Evolutionary conservation across 1,139 yeast genomes (phyloP), one percentile per base, ranked within the genome.

Genomic region (Geotrichum restrictum): DNA sequence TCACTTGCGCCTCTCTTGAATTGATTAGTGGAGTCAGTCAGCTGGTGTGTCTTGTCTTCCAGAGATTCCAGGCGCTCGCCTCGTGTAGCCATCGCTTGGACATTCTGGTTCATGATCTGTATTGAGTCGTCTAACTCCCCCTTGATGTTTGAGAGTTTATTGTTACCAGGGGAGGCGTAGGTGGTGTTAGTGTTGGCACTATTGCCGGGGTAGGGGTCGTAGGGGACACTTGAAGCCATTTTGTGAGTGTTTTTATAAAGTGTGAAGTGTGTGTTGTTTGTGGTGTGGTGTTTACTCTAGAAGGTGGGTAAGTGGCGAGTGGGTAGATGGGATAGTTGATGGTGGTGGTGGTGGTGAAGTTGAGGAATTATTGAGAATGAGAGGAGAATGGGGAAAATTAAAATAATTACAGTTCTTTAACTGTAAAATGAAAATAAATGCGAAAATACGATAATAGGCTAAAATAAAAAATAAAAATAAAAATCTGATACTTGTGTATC

Each of bases 221-320:
- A 88, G 56, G 96, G 96, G 49, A 82, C 88, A 49, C 91, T 81
- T 10, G 91, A 82, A 22, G 91, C 82, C 93, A 85, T 85, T 41
- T 33, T 16, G 40, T 31, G n/a, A 18, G 21, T 14, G 14, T 21
- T 8, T 46, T 38, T 41, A 33, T 22, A 41, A 18, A 16, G 40
- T 37, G 21, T 5, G 24, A 16, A 19, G 43, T 3, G 5, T 3
- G 32, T 10, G 18, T 11, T 8, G 5, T n/a, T n/a, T 24, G 29
- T 24, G 29, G 29, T 24, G 29, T 36, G 39, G 39, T 36, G 39
- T 16, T 18, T 8, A n/a, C n/a, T n/a, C n/a, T n/a, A n/a, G n/a
- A n/a, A n/a, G n/a, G n/a, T n/a, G n/a, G n/a, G n/a, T n/a, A n/a
- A n/a, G n/a, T n/a, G n/a, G n/a, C n/a, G n/a, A n/a, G n/a, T n/a